Conservation (phyloP, 2,329 filamentous ascomycete species). For the Westerdykella aurantiaca region DNA sequence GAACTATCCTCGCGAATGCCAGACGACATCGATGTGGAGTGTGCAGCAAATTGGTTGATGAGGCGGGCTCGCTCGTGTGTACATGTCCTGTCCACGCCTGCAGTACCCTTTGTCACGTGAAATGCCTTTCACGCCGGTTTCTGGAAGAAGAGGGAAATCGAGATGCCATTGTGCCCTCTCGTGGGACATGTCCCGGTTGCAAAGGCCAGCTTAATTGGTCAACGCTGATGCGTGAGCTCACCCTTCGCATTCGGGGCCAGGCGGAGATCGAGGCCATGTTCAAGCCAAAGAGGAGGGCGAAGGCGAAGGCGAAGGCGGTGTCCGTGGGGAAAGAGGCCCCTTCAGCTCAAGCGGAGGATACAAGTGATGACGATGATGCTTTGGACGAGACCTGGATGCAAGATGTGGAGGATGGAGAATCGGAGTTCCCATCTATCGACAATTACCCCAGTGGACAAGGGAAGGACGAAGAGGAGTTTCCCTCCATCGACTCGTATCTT, state of each 20-base stretch:
- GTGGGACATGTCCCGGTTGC: slow-evolving; percentile 69
- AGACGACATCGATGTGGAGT: slow-evolving; percentile 42
- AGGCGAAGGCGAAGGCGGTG: slow-evolving; percentile 25
- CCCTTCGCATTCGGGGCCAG: slow-evolving; percentile 62
- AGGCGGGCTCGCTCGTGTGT: slow-evolving; percentile 40
- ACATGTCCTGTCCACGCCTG: slow-evolving; percentile 50
- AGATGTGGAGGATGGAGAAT: slow-evolving; percentile 27
- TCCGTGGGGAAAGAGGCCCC: slow-evolving; percentile 8
- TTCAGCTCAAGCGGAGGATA: slow-evolving; percentile 11
- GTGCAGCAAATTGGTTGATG: slow-evolving; percentile 41
- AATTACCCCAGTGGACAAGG: neutral
- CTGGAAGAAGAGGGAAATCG: slow-evolving; percentile 38
- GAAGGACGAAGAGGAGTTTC: neutral
- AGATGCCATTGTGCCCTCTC: slow-evolving; percentile 57
- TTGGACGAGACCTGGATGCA: slow-evolving; percentile 33
- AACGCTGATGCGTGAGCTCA: slow-evolving; percentile 77
- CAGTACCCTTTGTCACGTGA: slow-evolving; percentile 47
- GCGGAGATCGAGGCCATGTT: slow-evolving; percentile 66
- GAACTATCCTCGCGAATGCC: slow-evolving; percentile 15
- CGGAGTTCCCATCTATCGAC: slow-evolving; percentile 9
- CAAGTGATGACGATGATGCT: slow-evolving; percentile 19
- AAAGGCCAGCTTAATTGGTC: slow-evolving; percentile 60
- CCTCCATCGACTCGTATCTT: neutral
- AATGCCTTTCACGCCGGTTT: slow-evolving; percentile 51
- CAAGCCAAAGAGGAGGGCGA: slow-evolving; percentile 46